Conservation (phyloP, 2,329 filamentous ascomycete genomes). For the Ophiostoma himal-ulmi region DNA sequence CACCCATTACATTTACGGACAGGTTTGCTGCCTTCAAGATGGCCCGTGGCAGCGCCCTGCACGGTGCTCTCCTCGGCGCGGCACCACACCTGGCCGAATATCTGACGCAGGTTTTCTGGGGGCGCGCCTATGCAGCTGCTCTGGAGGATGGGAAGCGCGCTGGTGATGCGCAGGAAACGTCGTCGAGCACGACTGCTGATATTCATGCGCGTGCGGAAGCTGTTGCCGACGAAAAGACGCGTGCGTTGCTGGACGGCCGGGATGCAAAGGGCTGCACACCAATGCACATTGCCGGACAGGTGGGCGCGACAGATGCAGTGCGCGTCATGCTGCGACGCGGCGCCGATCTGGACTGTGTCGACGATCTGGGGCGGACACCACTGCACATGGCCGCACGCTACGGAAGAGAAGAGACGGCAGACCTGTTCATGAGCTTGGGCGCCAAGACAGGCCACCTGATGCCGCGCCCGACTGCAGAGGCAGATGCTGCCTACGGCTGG, state of each 20-base stretch:
- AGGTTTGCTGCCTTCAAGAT: neutral
- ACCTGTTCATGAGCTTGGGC: neutral
- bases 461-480: neutral
- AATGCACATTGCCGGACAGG: neutral
- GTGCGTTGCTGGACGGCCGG: neutral
- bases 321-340: neutral
- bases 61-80: neutral
- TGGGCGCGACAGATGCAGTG: neutral
- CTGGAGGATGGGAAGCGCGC: neutral
- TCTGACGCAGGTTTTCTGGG: constrained; percentile 1
- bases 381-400: neutral
- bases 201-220: neutral
- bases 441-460: neutral
- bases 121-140: neutral
- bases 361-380: neutral
- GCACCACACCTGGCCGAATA: neutral
- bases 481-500: neutral
- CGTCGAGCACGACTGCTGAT: neutral
- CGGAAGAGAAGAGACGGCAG: neutral
- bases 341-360: neutral
- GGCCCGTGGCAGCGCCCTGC: neutral
- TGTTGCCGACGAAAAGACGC: neutral
- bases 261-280: neutral
- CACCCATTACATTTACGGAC: neutral
- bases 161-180: neutral